Conservation (phyloP, 2,329 filamentous ascomycete species). For the Neurospora sp. region DNA sequence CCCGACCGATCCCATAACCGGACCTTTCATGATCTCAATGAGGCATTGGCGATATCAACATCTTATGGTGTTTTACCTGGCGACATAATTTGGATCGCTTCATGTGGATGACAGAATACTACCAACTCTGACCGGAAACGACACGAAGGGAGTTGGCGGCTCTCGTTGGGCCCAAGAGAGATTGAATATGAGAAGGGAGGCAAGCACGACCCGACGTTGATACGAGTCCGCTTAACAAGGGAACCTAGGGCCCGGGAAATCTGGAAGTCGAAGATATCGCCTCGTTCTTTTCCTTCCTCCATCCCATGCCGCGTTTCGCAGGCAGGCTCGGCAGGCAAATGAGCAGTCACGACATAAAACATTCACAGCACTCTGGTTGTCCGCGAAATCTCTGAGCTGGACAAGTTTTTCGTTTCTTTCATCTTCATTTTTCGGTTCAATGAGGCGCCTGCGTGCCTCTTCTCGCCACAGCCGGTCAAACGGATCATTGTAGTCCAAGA, state of each 20-base stretch:
- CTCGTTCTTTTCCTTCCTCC: not conserved
- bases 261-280: not conserved
- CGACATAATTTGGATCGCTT: not conserved
- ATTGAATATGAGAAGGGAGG: not conserved
- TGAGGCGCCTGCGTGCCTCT: constrained; percentile 3
- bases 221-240: not conserved
- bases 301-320: not conserved
- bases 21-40: not conserved
- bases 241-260: not conserved
- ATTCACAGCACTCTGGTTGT: not conserved
- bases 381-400: not conserved
- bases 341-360: not conserved
- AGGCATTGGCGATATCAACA: not conserved
- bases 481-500: not conserved
- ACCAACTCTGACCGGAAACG: not conserved
- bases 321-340: not conserved
- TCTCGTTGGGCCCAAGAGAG: not conserved
- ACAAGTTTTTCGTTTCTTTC: not conserved
- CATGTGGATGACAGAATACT: not conserved
- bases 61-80: not conserved
- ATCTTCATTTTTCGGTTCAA: constrained; percentile 1
- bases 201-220: not conserved
- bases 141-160: not conserved
- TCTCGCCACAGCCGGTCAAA: constrained; percentile 5
- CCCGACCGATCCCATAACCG: not conserved